phyloP scores from a whole-genome alignment of 2,329 filamentous ascomycete species.

The Graphium sp. region DNA sequence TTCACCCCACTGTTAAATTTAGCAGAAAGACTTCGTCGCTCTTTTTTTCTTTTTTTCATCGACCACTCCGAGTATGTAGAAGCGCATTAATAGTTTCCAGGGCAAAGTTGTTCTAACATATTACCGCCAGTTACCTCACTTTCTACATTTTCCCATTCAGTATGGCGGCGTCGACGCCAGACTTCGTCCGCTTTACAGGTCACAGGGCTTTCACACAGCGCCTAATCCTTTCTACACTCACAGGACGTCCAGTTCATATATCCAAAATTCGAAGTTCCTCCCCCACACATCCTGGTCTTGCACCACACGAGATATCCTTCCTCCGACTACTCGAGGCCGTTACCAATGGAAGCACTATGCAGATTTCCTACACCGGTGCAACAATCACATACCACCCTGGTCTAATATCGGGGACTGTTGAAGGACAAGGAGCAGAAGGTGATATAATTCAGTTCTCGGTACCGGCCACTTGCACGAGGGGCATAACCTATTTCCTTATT shows the following conservation, averaged over 20 bases:
- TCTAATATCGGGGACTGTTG: slow-evolving; percentile 70
- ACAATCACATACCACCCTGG: slow-evolving; percentile 85
- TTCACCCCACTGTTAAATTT: too few species aligned
- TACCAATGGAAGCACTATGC: slow-evolving; percentile 88
- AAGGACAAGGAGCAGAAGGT: slow-evolving; percentile 55
- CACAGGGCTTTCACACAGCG: slow-evolving; percentile 72
- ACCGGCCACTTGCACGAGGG: slow-evolving; percentile 59
- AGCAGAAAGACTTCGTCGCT: too few species aligned
- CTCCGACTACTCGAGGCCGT: slow-evolving; percentile 84
- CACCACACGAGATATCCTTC: slow-evolving; percentile 87
- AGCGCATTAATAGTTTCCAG: too few species aligned
- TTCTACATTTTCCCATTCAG: slow-evolving; percentile 5
- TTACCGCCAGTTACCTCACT: neutral
- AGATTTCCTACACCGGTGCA: slow-evolving; percentile 92
- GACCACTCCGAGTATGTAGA: too few species aligned
- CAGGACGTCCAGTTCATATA: slow-evolving; percentile 76
- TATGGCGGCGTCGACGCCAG: slow-evolving; percentile 27
- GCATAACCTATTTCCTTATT: slow-evolving; percentile 82
- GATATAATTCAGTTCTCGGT: slow-evolving; percentile 72
- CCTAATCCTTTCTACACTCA: slow-evolving; percentile 79
- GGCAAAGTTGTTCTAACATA: too few species aligned
- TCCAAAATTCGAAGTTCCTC: slow-evolving; percentile 84
- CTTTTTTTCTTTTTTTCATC: too few species aligned
- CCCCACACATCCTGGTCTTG: slow-evolving; percentile 72
- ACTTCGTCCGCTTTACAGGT: slow-evolving; percentile 61